Evolutionary conservation across 768 basidiomycete species (phyloP), one percentile per base, ranked within the genome.

Genomic region (Podaxis sp.): DNA sequence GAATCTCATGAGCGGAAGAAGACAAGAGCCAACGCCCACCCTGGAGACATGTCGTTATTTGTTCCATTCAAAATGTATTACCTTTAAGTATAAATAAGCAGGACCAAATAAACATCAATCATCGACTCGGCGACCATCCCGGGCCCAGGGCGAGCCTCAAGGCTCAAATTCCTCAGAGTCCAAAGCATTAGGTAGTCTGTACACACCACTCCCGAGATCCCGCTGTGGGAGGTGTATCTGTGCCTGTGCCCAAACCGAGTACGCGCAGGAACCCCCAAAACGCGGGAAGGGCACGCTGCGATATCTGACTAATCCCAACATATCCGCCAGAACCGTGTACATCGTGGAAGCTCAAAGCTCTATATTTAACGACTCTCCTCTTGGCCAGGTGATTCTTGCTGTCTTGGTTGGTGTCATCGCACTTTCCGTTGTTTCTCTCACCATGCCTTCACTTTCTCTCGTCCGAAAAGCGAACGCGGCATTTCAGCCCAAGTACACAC

Each of bases 401-500:
- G 33, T 17, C 17, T 15, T 44, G 52, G 1, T 30, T 15, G 44
- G 33, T 13, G 13, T 36, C 26, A 22, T 19, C 36, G 22, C 54
- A 19, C 19, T 40, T 38, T 24, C 39, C 22, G 22, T n/a, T 42
- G 3, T 39, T 19, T 52, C 53, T 36, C 19, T 24, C 24, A 30
- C 9, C 53, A 75, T 74, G 71, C 67, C 70, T 28, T 62, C 64
- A 9, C 64, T 74, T 9, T 36, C 64, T 17, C 61, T 65, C 6
- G 69, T 71, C n/a, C 68, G 69, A 46, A 63, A 68, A 13, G 67
- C 71, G 6, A 77, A 77, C 62, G 70, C 70, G 8, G 61, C 66
- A 9, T 71, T 68, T 58, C 56, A 67, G 15, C 61, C 62, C 1
- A 33, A 62, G 26, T 69, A 68, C 48, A 59, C 65, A 3, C 74